Base-by-base conservation (phyloP, 495 filamentous ascomycete genomes). In the Talaromyces wortmannii region DNA sequence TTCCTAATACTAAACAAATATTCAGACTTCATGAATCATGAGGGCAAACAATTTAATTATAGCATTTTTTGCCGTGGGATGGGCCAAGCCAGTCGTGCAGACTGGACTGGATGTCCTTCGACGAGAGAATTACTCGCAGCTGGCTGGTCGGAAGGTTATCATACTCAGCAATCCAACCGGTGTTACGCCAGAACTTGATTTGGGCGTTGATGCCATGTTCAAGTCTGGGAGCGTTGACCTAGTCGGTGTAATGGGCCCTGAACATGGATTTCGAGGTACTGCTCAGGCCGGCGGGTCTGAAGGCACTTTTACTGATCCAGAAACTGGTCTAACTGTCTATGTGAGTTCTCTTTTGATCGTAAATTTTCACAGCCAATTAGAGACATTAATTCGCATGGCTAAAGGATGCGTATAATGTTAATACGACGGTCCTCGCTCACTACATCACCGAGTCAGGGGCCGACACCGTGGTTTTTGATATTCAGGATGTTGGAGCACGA, bases 401-500 rank as follows among this genome's bases (percentile, higher is more conserved):
- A 2, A 31, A 53, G 52, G 52, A 53, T 46, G 52, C 52, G 40
- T 53, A 53, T 16, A 53, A 53, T 46, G 52, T 45, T 15, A 53
- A 53, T 31, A 45, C 52, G 4, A 53, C 18, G 15, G 45, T 40
- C 4, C 40, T 53, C 23, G 40, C 45, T 15, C 23, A 15, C 52
- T 53, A 45, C 31, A 53, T 53, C 23, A 53, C 36, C 7, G 52
- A 53, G 31, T 53, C 52, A 15, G 52, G 29, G 17, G 52, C 52
- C 2, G 52, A 53, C 16, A 53, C 52, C 31, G 52, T 53, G 29
- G 29, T 53, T 10, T 53, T 53, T 53, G 52, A 53, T 30, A 53
- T 53, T 15, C 52, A 53, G 44, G 52, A 53, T 53, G 52, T 53
- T 16, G 52, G 52, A 16, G 52, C 52, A n/a, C 52, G 52, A 6